Evolutionary conservation across 305 asterid species (phyloP), one percentile per base, ranked within the genome.

Genomic region (Rubia balearica): DNA sequence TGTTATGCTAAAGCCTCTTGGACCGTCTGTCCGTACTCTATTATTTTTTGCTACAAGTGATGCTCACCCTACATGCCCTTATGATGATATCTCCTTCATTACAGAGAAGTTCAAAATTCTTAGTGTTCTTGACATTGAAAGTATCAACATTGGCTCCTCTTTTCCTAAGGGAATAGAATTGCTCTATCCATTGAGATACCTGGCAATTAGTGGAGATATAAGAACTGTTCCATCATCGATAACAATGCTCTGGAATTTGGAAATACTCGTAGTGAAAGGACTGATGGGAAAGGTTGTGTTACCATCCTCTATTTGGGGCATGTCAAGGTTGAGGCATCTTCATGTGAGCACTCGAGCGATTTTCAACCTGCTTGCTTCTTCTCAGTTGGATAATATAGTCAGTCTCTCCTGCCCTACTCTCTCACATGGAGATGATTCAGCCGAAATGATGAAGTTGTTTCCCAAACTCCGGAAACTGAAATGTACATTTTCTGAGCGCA

Each of bases 191-290:
- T 75, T 90, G 82, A 85, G 89, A 79, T 87, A 84, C 33, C 41
- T 90, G 12, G 90, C 64, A 27, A 60, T 60, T 60, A 27, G 64
- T 60, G 64, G 64, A 27, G 38, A 60, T 60, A 60, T 60, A 3
- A 60, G 17, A 11, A 24, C 41, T 3, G 30, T 60, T 60, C 82
- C 55, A 80, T 90, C 49, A 73, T 83, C 46, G 48, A 76, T 70
- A 3, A 63, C 81, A 19, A 49, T 85, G 21, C 77, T 88, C 0
- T 85, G 88, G 89, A 88, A 85, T 78, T 13, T 90, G 33, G 86
- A 90, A 53, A 86, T 88, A 19, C 70, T 90, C 9, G 79, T 87
- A 7, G 46, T 90, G 2, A 77, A 79, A 48, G 16, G 55, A 48
- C 55, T 8, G 13, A 8, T 48, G 16, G 55, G 55, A 4, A 48